Percentiles rank a stretch among this genome's conserved stretches.
These are phyloP conservation scores for Sordariomycetes sp. DNA, from an alignment of 2,329 filamentous ascomycete species.

Conservation along the genomic window DNA sequence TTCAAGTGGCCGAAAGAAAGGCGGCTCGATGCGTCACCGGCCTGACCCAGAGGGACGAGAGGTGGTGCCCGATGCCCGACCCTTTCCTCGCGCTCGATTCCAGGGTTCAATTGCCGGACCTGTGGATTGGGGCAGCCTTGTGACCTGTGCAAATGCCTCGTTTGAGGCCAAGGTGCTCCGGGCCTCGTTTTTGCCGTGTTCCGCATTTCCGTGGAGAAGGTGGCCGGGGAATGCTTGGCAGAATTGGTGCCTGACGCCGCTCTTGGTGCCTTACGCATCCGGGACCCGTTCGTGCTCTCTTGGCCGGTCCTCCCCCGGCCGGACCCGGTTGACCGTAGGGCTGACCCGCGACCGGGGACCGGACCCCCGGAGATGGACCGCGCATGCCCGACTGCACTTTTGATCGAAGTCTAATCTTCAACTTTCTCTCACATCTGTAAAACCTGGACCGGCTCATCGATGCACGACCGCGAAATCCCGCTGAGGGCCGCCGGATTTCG, in stretches of 20 bases:
- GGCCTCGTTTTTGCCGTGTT: background rate
- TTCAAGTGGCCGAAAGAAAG: background rate
- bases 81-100: background rate
- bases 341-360: background rate
- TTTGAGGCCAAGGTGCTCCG: background rate
- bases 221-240: background rate
- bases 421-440: background rate
- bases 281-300: background rate
- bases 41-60: background rate
- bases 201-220: background rate
- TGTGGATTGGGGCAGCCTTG: background rate
- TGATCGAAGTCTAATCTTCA: background rate
- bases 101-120: background rate
- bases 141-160: background rate
- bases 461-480: background rate
- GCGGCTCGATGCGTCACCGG: background rate
- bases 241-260: background rate
- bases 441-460: background rate
- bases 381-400: background rate
- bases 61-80: background rate
- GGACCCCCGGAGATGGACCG: background rate
- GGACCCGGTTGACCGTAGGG: background rate
- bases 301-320: background rate
- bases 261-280: background rate
- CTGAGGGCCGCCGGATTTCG: background rate